Percentiles rank a stretch among this genome's conserved stretches.
phyloP scores from a whole-genome alignment of 2,329 filamentous ascomycete species.

The Botryotinia globosa region DNA sequence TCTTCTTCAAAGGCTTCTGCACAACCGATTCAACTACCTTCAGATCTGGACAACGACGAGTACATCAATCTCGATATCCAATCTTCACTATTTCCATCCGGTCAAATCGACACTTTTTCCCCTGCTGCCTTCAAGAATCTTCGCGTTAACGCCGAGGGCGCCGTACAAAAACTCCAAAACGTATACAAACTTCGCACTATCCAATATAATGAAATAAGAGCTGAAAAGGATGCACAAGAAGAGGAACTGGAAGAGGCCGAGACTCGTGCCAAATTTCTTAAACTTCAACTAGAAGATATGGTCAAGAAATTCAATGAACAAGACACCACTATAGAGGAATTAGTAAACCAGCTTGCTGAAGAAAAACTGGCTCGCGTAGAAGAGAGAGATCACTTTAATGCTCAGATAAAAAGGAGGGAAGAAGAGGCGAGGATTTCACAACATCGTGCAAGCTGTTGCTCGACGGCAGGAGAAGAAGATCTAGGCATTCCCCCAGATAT shows the following conservation, averaged over 20 bases:
- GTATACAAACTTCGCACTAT: constrained; percentile 55
- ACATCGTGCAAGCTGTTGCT: constrained; percentile 16
- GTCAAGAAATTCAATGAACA: constrained; percentile 52
- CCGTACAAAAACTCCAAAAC: constrained; percentile 55
- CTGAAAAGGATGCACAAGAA: constrained; percentile 51
- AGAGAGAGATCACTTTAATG: constrained; percentile 35
- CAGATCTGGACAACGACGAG: constrained; percentile 46
- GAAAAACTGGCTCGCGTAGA: constrained; percentile 46
- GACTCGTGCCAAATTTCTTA: constrained; percentile 52
- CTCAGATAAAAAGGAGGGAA: constrained; percentile 23
- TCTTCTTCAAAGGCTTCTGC: constrained; percentile 30
- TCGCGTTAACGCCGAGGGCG: constrained; percentile 54
- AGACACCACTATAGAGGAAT: constrained; percentile 49
- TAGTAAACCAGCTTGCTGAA: constrained; percentile 50
- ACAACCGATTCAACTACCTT: constrained; percentile 30
- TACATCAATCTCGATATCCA: constrained; percentile 56
- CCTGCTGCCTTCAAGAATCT: constrained; percentile 60
- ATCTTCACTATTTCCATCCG: constrained; percentile 51
- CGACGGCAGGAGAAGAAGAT: constrained; percentile 28
- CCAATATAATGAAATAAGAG: constrained; percentile 50
- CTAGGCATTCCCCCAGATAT: constrained; percentile 29
- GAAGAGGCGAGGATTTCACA: not conserved
- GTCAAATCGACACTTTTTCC: constrained; percentile 52
- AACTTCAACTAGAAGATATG: constrained; percentile 60
- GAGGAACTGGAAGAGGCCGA: constrained; percentile 58